phyloP scores from a whole-genome alignment of 2,329 filamentous ascomycete species.

The Trichoderma sp. region DNA sequence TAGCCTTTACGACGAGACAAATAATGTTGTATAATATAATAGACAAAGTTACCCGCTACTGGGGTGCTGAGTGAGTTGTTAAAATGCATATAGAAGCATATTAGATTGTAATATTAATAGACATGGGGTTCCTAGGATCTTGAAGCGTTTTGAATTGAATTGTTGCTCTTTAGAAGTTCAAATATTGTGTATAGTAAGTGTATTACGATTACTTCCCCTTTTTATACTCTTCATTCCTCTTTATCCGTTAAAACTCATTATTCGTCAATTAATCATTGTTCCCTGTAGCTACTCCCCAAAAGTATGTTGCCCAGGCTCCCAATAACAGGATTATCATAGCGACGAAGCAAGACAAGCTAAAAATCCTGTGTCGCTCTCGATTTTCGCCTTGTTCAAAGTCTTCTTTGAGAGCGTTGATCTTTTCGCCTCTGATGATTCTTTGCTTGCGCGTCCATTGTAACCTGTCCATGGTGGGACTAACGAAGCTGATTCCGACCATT shows the following conservation, averaged over 20 bases:
- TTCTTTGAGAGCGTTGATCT: conserved; percentile 47
- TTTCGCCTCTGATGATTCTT: conserved; percentile 47
- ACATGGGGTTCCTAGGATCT: neutral
- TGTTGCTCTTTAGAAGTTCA: neutral
- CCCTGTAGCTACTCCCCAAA: conserved; percentile 61
- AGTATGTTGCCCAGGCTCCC: conserved; percentile 58
- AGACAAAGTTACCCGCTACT: neutral
- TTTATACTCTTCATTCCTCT: neutral
- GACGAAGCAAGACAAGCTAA: conserved; percentile 48
- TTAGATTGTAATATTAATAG: conserved; percentile 3
- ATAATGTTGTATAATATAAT: neutral
- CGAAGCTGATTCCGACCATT: conserved; percentile 43
- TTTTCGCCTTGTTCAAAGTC: conserved; percentile 41
- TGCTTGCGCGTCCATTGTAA: conserved; percentile 62
- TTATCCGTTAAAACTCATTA: neutral
- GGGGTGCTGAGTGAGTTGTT: too few species aligned
- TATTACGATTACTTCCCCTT: neutral
- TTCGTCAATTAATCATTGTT: conserved; percentile 39
- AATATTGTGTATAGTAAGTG: neutral
- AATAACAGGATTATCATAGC: conserved; percentile 49
- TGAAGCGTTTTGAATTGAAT: neutral
- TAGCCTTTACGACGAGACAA: neutral
- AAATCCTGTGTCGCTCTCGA: conserved; percentile 41
- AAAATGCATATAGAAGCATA: neutral
- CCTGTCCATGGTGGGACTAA: conserved; percentile 47